Conservation (phyloP, 139 green algal genomes). For the Coelastrella sp. region DNA sequence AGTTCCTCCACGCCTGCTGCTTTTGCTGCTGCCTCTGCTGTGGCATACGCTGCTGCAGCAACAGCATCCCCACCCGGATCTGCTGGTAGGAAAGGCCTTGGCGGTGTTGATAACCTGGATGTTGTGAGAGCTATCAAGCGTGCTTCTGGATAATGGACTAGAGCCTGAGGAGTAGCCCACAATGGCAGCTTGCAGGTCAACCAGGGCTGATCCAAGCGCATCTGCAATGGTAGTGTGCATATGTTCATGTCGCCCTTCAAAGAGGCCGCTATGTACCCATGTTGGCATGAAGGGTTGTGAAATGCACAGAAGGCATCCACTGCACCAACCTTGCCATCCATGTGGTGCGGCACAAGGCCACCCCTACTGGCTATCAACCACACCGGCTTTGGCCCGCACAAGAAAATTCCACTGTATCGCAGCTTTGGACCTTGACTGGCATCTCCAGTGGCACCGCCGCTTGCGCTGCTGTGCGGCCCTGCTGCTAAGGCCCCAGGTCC, state of each 20-base stretch:
- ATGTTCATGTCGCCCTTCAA: slow-evolving; percentile 70
- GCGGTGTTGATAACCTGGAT: slow-evolving; percentile 3
- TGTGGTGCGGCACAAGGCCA: slow-evolving; percentile 69
- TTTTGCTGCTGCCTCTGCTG: slow-evolving; percentile 54
- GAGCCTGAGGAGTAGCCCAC: slow-evolving; percentile 62
- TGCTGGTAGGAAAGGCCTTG: slow-evolving; percentile 62
- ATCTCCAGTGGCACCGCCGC: neutral
- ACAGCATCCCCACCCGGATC: slow-evolving; percentile 72
- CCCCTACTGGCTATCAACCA: slow-evolving; percentile 81
- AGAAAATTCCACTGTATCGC: slow-evolving; percentile 67
- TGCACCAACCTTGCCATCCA: slow-evolving; percentile 48
- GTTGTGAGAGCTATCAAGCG: slow-evolving; percentile 9
- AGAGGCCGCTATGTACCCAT: slow-evolving; percentile 52
- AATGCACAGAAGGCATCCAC: slow-evolving; percentile 84
- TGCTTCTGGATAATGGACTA: slow-evolving; percentile 71
- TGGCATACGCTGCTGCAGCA: slow-evolving; percentile 63
- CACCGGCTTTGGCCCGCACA: slow-evolving; percentile 68
- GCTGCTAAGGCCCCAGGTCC: neutral
- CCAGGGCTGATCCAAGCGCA: slow-evolving; percentile 82
- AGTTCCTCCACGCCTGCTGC: slow-evolving; percentile 58
- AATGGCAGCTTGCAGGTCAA: slow-evolving; percentile 69
- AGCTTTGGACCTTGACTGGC: neutral
- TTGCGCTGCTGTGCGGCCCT: neutral
- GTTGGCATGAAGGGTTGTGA: slow-evolving; percentile 90
- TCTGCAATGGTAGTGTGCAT: slow-evolving; percentile 76